Evolutionary conservation across 116 monocot genomes (phyloP), one percentile per base, ranked within the genome.

Genomic region (Phalaenopsis hybrid): DNA sequence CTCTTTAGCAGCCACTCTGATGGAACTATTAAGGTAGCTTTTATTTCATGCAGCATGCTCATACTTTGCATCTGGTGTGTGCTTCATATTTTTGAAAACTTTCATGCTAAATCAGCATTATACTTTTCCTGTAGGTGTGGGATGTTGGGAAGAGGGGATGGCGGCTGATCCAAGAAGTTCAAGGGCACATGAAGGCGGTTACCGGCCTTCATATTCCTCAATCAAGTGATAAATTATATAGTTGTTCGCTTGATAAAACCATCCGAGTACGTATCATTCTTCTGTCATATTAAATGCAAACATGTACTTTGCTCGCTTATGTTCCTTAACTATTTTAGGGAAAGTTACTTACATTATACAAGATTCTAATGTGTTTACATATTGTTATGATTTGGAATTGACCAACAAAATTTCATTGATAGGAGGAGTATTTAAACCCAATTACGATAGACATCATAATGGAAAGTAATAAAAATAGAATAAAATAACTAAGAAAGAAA

Each of bases 1-100:
- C 78, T 89, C 45, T 89, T 87, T 76, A 87, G 87, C 65, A 81
- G 89, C 75, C 89, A 89, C 58, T 87, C 81, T 79, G 89, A 89
- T 83, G 89, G 89, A 81, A 87, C 81, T 78, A 89, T 89, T 65
- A 89, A 89, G 89, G 89, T 89, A 79, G 34, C 15, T 15, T 79
- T 58, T 21, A 16, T 21, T 9, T 77, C 48, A 69, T 25, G 44
- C 76, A 76, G 45, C 44, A 8, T 20, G 51, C 67, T 68, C 31
- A 67, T 5, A 63, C 68, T 33, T 33, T 57, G 7, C 70, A 33
- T 70, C 7, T 7, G 10, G 9, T 77, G 15, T n/a, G 44, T 77
- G 21, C 2, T 25, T 51, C 8, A 37, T 25, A 50, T 77, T 50
- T 44, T 43, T 72, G 34, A 72, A 5, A 12, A 79, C 58, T 49